These are phyloP conservation scores for Aureobasidium musti DNA, from an alignment of 2,329 filamentous ascomycete species.

Conservation along the genomic window DNA sequence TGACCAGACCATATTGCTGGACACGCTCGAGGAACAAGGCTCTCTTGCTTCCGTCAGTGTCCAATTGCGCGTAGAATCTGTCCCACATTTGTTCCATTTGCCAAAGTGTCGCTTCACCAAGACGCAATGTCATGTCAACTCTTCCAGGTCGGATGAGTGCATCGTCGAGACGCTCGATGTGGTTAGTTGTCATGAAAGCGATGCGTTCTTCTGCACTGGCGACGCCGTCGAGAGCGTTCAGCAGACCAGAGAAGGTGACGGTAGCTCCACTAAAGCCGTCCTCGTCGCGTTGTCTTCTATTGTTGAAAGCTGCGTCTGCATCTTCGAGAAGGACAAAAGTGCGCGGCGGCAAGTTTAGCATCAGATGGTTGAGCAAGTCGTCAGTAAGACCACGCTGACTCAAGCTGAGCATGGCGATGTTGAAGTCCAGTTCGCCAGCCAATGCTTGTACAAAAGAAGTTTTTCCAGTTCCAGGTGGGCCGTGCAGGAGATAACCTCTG, in stretches of 20 bases:
- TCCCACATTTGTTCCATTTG: conserved; percentile 91
- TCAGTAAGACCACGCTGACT: conserved; percentile 89
- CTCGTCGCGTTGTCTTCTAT: conserved; percentile 71
- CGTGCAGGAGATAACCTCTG: conserved; percentile 83
- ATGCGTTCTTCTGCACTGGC: conserved; percentile 92
- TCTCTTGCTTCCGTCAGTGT: conserved; percentile 63
- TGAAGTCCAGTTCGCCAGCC: conserved; percentile 88
- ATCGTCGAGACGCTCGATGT: conserved; percentile 84
- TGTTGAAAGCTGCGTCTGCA: conserved; percentile 86
- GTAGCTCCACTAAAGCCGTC: conserved; percentile 86
- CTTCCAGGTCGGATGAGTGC: conserved; percentile 87
- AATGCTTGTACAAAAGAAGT: conserved; percentile 95
- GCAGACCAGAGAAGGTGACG: conserved; percentile 88
- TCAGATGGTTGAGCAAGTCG: conserved; percentile 79
- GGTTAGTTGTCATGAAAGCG: conserved; percentile 92
- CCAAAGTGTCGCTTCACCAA: conserved; percentile 82
- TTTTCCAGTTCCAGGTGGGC: conserved; percentile 88
- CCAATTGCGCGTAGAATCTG: conserved; percentile 86
- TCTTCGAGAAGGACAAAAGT: conserved; percentile 86
- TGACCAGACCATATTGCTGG: conserved; percentile 69
- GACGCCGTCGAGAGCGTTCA: conserved; percentile 76
- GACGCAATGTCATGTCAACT: conserved; percentile 88
- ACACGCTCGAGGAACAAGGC: conserved; percentile 71
- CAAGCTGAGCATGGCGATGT: conserved; percentile 88
- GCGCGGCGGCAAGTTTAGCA: conserved; percentile 80